Conservation (phyloP, 2,329 filamentous ascomycete genomes). For the Trichophyton simii region DNA sequence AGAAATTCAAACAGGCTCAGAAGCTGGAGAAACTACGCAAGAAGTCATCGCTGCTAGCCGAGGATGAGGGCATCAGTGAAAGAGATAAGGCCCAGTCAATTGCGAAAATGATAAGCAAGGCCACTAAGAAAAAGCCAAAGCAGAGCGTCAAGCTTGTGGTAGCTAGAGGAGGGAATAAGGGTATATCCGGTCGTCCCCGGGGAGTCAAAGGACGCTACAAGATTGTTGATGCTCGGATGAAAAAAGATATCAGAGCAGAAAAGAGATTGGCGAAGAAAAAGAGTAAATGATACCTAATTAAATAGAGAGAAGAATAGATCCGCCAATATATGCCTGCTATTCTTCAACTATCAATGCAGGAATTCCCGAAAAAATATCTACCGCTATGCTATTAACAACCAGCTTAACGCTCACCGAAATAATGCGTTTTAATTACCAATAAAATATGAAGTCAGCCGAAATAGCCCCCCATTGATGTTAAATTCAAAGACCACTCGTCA, state of each 20-base stretch:
- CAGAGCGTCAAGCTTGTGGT: constrained; percentile 78
- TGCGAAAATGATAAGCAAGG: constrained; percentile 65
- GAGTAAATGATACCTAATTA: background rate
- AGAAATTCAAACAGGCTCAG: constrained; percentile 92
- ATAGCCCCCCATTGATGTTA: background rate
- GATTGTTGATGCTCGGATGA: constrained; percentile 89
- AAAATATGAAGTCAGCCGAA: background rate
- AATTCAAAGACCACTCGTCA: background rate
- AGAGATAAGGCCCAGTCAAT: constrained; percentile 89
- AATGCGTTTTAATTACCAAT: background rate
- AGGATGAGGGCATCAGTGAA: constrained; percentile 86
- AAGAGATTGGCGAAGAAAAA: constrained; percentile 65
- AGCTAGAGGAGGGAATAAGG: constrained; percentile 70
- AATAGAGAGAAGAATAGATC: background rate
- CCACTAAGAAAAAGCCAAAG: constrained; percentile 74
- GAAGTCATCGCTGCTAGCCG: constrained; percentile 82
- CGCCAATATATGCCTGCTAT: background rate
- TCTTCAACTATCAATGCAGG: background rate
- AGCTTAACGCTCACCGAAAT: background rate
- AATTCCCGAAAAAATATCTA: background rate
- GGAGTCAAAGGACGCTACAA: constrained; percentile 95
- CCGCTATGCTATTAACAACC: background rate
- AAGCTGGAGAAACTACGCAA: constrained; percentile 87
- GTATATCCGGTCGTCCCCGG: constrained; percentile 71
- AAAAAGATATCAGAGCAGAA: constrained; percentile 85